These are phyloP conservation scores for Paulinella micropora DNA, from an alignment of 78 protist species.

Conservation along the genomic window DNA sequence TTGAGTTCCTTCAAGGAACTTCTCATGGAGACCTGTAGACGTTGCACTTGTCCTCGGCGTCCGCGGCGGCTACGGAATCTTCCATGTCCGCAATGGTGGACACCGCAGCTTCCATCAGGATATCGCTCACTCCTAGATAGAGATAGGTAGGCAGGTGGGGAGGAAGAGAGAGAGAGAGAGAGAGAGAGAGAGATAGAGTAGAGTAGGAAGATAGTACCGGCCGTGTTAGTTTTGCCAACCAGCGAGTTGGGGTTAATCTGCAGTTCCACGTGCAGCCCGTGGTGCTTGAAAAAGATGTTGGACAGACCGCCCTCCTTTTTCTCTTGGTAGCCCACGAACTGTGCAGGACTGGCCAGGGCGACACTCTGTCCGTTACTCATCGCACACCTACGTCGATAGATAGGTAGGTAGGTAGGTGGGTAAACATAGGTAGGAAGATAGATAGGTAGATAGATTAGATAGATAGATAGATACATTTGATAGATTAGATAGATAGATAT, in stretches of 20 bases:
- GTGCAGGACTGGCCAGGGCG: too few relatives aligned
- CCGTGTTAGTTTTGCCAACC: conserved; percentile 11
- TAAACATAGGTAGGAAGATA: not conserved
- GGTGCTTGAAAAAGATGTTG: not conserved
- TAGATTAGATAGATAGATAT: too few relatives aligned
- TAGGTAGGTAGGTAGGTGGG: not conserved
- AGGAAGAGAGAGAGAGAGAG: too few relatives aligned
- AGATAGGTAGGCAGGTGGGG: not conserved
- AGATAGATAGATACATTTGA: not conserved
- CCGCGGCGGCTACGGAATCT: conserved; percentile 34
- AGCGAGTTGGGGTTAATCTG: not conserved
- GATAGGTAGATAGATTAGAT: not conserved
- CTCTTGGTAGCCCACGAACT: not conserved
- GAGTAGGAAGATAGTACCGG: not conserved
- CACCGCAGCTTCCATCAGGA: conserved; percentile 18
- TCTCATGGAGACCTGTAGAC: not conserved
- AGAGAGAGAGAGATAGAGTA: not conserved
- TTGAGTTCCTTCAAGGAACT: too few relatives aligned
- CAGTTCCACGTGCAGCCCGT: conserved; percentile 32
- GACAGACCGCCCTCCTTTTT: not conserved
- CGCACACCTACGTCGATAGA: not conserved
- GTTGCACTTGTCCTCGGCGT: conserved; percentile 26
- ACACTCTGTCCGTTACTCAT: not conserved
- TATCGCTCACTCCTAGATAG: too few relatives aligned
- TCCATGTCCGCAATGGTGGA: conserved; percentile 25